Conservation (phyloP, 768 basidiomycete genomes). For the Tylopilus sp. region DNA sequence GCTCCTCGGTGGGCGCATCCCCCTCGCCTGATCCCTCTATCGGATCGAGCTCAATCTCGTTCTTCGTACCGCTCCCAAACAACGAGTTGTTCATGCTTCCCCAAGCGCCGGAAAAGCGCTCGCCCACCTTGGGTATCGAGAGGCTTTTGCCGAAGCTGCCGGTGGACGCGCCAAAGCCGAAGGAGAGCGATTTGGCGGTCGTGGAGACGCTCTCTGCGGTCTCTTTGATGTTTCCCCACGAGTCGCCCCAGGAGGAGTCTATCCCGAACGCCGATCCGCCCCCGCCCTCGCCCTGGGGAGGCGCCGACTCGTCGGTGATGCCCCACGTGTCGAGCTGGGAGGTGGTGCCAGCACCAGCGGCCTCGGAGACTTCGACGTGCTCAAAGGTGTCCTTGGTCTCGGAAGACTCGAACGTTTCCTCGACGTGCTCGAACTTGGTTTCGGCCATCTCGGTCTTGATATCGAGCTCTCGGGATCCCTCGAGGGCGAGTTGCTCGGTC, state of each 20-base stretch:
- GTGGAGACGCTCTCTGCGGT: background rate
- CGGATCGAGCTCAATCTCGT: constrained; percentile 2
- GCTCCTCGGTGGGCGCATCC: background rate
- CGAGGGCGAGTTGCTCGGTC: constrained; percentile 15
- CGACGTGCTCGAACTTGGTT: constrained; percentile 3
- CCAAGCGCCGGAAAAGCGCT: background rate
- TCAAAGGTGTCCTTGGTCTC: constrained; percentile 6
- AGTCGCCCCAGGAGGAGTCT: too few species aligned
- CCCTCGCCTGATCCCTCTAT: background rate
- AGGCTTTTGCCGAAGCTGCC: background rate
- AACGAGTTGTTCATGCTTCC: background rate
- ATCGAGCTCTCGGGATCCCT: background rate
- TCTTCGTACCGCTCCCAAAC: background rate
- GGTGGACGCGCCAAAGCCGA: background rate
- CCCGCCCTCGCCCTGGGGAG: background rate
- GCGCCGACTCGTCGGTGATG: background rate
- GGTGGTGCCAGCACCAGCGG: background rate
- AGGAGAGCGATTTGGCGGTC: background rate
- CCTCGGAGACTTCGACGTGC: background rate
- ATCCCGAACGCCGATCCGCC: background rate
- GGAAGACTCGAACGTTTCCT: constrained; percentile 6
- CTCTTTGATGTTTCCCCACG: constrained; percentile 7
- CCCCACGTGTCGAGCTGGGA: background rate
- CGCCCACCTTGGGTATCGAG: background rate
- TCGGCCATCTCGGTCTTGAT: constrained; percentile 1